These are phyloP conservation scores for Rhizopus sp. DNA, from an alignment of 371 early-diverging fungal species.

Conservation along the genomic window DNA sequence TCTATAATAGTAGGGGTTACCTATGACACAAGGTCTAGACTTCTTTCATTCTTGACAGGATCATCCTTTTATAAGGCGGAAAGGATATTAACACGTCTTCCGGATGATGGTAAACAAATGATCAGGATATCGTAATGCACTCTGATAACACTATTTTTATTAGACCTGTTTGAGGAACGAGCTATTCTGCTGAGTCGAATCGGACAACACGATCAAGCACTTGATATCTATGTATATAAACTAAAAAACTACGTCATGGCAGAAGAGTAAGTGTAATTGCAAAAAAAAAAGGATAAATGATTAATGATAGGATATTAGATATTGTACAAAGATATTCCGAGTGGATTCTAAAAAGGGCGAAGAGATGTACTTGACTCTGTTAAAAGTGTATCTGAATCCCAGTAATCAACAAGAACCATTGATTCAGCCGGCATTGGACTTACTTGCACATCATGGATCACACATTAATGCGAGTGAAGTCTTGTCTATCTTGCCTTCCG, in stretches of 20 bases:
- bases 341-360: conserved; percentile 53
- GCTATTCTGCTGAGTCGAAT: conserved; percentile 83
- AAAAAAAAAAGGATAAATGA: conserved; percentile 1
- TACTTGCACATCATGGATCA: conserved; percentile 69
- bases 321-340: conserved; percentile 71
- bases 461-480: conserved; percentile 65
- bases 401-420: conserved; percentile 54
- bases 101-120: conserved; percentile 58
- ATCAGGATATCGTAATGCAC: neutral
- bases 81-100: conserved; percentile 74
- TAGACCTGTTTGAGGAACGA: conserved; percentile 79
- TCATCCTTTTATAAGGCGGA: conserved; percentile 78
- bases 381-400: conserved; percentile 64
- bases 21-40: conserved; percentile 33
- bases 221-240: conserved; percentile 80
- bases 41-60: conserved; percentile 67
- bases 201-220: conserved; percentile 85
- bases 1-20: conserved; percentile 17
- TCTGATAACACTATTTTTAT: neutral
- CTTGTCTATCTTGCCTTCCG: conserved; percentile 57
- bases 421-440: conserved; percentile 63
- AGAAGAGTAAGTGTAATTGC: conserved; percentile 62
- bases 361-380: conserved; percentile 68
- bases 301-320: conserved; percentile 40
- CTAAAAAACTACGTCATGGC: conserved; percentile 74